Evolutionary conservation across 179 eudicot species (phyloP).

Genomic region (Spinacia oleracea): DNA sequence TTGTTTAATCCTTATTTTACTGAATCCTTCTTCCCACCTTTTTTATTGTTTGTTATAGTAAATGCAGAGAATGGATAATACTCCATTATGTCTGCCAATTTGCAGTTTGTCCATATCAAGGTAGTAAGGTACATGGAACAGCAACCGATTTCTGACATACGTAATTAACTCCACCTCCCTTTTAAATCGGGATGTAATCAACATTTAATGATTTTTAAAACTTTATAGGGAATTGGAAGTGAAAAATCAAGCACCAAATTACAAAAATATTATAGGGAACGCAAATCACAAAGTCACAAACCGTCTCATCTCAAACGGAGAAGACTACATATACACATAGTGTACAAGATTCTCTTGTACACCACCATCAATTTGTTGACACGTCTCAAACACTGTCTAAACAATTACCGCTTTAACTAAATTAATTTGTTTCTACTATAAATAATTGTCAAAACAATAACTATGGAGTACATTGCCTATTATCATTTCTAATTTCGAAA

Average conservation of each 20-base stretch:
- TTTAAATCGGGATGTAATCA: background rate
- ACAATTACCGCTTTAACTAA: no score
- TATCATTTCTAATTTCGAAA: no score
- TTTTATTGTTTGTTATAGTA: background rate
- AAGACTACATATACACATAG: no score
- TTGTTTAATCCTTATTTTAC: no score
- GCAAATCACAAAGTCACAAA: background rate
- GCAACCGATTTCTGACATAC: conserved; percentile 9
- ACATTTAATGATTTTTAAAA: background rate
- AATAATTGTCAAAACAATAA: no score
- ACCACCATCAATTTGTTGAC: no score
- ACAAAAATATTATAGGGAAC: background rate
- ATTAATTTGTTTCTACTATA: no score
- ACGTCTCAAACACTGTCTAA: no score
- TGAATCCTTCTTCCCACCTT: background rate
- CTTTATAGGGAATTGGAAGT: background rate
- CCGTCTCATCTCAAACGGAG: background rate
- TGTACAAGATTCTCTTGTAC: no score
- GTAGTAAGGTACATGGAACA: background rate
- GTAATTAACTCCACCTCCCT: background rate
- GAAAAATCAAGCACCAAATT: background rate
- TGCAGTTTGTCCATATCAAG: conserved; percentile 22
- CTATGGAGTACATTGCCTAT: no score
- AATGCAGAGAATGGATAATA: conserved; percentile 5
- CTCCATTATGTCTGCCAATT: conserved; percentile 9